Base-by-base conservation (phyloP, 257 asterid species). In the Solanum rostratum region DNA sequence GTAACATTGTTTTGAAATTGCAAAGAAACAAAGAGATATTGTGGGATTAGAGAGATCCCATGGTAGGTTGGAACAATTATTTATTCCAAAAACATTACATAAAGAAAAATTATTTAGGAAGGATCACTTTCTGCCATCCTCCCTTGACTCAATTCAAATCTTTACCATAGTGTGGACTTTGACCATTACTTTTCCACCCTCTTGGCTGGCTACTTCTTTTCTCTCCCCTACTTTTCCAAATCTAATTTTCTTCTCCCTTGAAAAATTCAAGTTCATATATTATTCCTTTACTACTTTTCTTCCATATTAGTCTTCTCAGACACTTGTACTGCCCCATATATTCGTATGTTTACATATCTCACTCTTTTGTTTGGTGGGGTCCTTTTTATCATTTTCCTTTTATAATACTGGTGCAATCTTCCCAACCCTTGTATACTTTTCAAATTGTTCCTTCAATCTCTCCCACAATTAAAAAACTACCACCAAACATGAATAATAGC, bases 91-190 rank as follows among this genome's bases (percentile, higher is more conserved):
- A 74, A 76, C 2, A 49, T 22, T 9, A 49, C 24, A 41, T 70
- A 11, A 27, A 5, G 43, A 29, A 78, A 78, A 50, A 52, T 29
- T 22, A 78, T 29, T 50, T 46, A 78, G 84, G 52, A 43, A 82
- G 62, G 27, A 60, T 60, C 78, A 59, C 78, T 49, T 69, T 69
- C 74, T 82, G 84, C 84, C 84, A 50, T 82, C 84, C 78, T 82
- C 84, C 84, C 84, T 82, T 62, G 84, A 82, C 84, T 82, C 59
- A 46, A 82, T 82, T 62, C 78, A 82, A 82, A 82, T 62, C 19
- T 82, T 43, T 29, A 30, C 43, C 46, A 62, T 10, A 13, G 84
- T 82, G 45, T 82, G 45, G 84, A 82, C 84, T 82, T 82, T 82
- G 84, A 82, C 84, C 78, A 62, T 18, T 82, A 82, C 84, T 82